phyloP scores from a whole-genome alignment of 139 green algal species.

The Coccomyxa sp. region DNA sequence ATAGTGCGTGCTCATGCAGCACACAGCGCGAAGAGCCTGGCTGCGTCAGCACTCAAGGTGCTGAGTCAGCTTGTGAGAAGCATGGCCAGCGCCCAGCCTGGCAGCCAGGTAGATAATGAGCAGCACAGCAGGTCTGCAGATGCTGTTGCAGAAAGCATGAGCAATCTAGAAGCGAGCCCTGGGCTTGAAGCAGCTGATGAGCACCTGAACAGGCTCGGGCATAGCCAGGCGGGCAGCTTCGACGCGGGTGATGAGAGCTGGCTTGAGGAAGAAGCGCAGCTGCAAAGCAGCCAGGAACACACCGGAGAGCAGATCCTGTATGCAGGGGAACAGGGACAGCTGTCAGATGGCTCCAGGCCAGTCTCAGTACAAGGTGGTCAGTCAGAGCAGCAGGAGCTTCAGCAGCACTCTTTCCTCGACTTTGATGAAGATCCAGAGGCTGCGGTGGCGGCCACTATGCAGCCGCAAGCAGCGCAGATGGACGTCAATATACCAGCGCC shows the following conservation, averaged over 20 bases:
- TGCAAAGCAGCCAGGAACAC: no score
- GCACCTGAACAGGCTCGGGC: neutral
- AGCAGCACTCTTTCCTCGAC: neutral
- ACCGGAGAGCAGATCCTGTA: neutral
- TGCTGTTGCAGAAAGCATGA: no score
- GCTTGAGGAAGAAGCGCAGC: neutral
- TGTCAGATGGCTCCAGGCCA: neutral
- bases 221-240: neutral
- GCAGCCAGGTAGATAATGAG: no score
- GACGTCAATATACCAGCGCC: no score
- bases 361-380: neutral
- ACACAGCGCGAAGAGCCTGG: no score
- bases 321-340: neutral
- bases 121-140: no score
- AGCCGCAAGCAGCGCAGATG: conserved; percentile 15
- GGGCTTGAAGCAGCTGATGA: neutral
- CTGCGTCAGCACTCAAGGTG: no score
- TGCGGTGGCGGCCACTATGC: neutral
- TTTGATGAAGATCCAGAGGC: neutral
- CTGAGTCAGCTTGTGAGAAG: no score
- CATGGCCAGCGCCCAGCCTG: no score
- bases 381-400: neutral
- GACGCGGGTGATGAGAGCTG: neutral
- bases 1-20: no score
- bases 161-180: neutral